These are phyloP conservation scores for Ochetophila trinervis DNA, from an alignment of 306 rosid species.

Conservation along the genomic window DNA sequence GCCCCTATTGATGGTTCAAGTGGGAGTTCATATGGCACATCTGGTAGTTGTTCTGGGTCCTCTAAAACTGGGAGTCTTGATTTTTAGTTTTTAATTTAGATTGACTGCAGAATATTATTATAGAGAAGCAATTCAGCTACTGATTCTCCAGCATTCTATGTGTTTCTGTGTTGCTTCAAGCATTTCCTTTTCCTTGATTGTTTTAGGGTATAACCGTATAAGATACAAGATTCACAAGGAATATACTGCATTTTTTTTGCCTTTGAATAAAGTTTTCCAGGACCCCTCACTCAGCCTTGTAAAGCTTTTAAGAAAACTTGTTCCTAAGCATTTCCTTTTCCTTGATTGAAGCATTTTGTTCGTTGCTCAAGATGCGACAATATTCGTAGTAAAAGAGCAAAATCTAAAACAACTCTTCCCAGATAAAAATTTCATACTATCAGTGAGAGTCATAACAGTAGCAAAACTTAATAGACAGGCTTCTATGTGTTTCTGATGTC, in stretches of 20 bases:
- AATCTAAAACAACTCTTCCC: no score
- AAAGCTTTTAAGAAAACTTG: no score
- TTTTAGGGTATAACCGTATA: not conserved
- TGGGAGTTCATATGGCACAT: constrained; percentile 72
- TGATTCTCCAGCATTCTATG: not conserved
- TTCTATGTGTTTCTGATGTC: constrained; percentile 23
- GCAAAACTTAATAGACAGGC: not conserved
- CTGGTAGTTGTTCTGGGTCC: constrained; percentile 68
- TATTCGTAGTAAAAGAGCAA: no score
- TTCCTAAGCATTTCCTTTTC: no score
- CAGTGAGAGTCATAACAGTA: no score
- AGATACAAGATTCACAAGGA: no score
- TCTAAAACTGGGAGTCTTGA: constrained; percentile 57
- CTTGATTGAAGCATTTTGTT: no score
- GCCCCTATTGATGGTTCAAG: constrained; percentile 75
- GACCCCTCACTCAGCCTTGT: no score
- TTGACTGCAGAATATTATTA: not conserved
- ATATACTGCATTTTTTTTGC: no score
- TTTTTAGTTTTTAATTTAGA: constrained; percentile 38
- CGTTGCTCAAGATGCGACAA: no score
- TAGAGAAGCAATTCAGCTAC: not conserved
- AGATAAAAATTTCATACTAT: no score
- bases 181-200: not conserved
- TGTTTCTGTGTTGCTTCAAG: not conserved
- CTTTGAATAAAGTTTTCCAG: no score